Base-by-base conservation (phyloP, 2,329 filamentous ascomycete genomes). In the Aschersonia sp. region DNA sequence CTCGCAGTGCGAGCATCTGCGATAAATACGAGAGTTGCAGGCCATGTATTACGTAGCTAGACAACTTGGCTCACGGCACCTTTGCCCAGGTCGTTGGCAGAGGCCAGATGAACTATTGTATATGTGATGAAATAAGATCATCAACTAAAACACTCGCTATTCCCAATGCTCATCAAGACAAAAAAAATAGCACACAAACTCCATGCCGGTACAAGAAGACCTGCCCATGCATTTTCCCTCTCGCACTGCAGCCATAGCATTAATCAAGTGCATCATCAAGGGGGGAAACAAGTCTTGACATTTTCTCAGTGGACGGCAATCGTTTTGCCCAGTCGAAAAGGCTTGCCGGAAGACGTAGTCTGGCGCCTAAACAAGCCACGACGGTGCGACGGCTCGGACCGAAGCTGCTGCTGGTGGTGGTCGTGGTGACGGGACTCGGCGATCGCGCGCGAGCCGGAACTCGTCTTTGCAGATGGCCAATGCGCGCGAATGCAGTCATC, bases 401-500 rank as follows among this genome's bases (percentile, higher is more conserved):
- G 10, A 8, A 9, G 14, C 22, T 30, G 14, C 31, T 22, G 5
- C 8, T 37, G 22, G 2, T 22, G 22, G 22, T 22, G 22, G 22
- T 22, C 12, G 35, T 9, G 8, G 35, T 39, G 35, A 8, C 4
- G 35, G 35, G 35, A 39, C 35, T 39, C 35, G 35, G 35, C 22
- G 22, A 22, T 22, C 22, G 22, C 22, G 22, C 22, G 22, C 22
- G 48, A 12, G 8, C n/a, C 43, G 29, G 46, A 30, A 22, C 22
- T 22, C 40, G 14, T 29, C 45, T 55, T 55, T 47, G 55, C 56
- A 14, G 54, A 39, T 54, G 70, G 79, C 78, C 87, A 92, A 49
- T 78, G 79, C 51, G 79, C 75, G 64, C 86, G 85, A 70, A 97
- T 95, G 68, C 81, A 87, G 66, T 97, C 87, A 60, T 97, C 90